Conservation (phyloP, 805 yeast species). For the Isabelozyma pseudorhagii region DNA sequence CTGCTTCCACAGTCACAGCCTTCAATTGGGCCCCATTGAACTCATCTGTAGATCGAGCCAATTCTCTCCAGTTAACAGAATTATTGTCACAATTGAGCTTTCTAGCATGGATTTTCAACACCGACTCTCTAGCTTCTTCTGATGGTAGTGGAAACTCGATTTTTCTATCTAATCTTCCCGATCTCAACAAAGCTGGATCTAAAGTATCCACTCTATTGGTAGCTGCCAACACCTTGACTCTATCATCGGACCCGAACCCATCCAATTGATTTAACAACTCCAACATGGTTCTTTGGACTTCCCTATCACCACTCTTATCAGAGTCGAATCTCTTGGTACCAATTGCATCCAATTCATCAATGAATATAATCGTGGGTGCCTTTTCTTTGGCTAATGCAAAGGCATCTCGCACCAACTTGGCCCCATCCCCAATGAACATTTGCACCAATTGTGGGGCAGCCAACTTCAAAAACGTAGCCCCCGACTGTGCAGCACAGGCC, state of each 20-base stretch:
- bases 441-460: constrained; percentile 48
- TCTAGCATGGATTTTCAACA: constrained; percentile 94
- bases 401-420: constrained; percentile 44
- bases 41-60: constrained; percentile 97
- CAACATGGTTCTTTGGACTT: constrained; percentile 49
- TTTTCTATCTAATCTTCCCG: constrained; percentile 96
- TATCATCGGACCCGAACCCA: constrained; percentile 95
- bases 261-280: constrained; percentile 57
- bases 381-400: constrained; percentile 46
- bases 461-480: constrained; percentile 42
- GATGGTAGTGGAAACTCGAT: constrained; percentile 97
- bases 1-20: constrained; percentile 99
- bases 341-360: constrained; percentile 47
- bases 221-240: constrained; percentile 97
- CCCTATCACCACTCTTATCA: constrained; percentile 45
- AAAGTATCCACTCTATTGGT: constrained; percentile 96
- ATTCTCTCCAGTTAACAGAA: constrained; percentile 94
- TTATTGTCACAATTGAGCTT: constrained; percentile 87
- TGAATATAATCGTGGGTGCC: constrained; percentile 45
- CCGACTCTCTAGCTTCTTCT: constrained; percentile 96
- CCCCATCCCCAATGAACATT: constrained; percentile 48
- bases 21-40: constrained; percentile 98
- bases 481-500: constrained; percentile 47
- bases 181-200: constrained; percentile 97
- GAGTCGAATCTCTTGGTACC: constrained; percentile 46